Evolutionary conservation across 176 grass and related monocot genomes (phyloP).

Genomic region (Phoenix roebelenii): DNA sequence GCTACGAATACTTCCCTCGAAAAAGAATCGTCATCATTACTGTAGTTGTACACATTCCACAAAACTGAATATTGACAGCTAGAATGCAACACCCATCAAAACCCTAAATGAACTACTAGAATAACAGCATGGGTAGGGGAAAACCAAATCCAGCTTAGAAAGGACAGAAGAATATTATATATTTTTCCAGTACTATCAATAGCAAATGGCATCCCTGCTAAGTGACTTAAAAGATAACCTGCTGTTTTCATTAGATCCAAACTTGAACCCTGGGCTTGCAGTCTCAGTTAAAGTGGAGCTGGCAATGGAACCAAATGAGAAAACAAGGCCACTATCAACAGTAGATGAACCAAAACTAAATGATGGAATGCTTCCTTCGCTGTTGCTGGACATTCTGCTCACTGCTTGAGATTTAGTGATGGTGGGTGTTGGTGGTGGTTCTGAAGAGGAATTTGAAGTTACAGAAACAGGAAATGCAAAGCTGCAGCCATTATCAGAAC

Average conservation of each 20-base stretch:
- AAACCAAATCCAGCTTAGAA: not conserved
- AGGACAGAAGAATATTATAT: not conserved
- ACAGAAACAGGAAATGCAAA: conserved; percentile 44
- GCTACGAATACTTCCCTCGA: too few species aligned
- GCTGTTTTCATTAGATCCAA: conserved; percentile 32
- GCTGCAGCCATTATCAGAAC: conserved; percentile 16
- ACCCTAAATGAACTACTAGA: too few species aligned
- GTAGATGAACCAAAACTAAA: conserved; percentile 32
- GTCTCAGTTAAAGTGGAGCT: conserved; percentile 4
- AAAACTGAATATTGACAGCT: too few species aligned
- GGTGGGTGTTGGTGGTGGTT: conserved; percentile 41
- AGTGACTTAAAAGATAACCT: conserved; percentile 28
- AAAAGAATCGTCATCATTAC: too few species aligned
- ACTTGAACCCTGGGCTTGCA: conserved; percentile 22
- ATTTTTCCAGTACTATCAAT: conserved; percentile 2
- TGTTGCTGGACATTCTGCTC: conserved; percentile 10
- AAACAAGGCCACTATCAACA: conserved; percentile 7
- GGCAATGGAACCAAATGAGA: conserved; percentile 12
- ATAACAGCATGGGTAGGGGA: too few species aligned
- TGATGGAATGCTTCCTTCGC: conserved; percentile 22
- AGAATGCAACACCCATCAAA: too few species aligned
- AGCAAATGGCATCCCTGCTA: conserved; percentile 24
- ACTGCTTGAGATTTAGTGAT: conserved; percentile 15
- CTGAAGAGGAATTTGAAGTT: conserved; percentile 17
- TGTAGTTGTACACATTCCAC: too few species aligned